Base-by-base conservation (phyloP, 805 yeast species). In the Blastobotrys robertii region DNA sequence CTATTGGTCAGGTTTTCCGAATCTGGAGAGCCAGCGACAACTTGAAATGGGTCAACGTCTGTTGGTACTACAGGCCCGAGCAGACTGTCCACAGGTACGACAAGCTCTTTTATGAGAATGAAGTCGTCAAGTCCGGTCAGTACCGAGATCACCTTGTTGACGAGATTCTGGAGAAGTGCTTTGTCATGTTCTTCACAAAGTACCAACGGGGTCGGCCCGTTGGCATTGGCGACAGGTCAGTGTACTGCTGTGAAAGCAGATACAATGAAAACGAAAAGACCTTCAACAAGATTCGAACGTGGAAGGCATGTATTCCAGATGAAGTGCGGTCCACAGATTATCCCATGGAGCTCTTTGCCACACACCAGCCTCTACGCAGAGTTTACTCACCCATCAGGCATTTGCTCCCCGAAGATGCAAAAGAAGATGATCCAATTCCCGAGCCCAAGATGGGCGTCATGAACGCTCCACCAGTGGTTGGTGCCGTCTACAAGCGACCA, bases 301-400 rank as follows among this genome's bases (percentile, higher is more conserved):
- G 98, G 98, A 90, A 86, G 63, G 97, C 97, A 5, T 92, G 97
- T 68, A 72, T 92, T 51, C 98, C 98, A 0, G 97, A 92, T 63
- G 97, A 90, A 62, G 83, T 90, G 38, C 77, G 97, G 55, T 87
- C 83, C 50, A 49, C 53, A 3, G 72, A 67, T 49, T 67, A 67
- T 47, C 61, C 63, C 12, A 66, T 67, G 70, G 67, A 62, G 38
- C 54, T 65, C 43, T 90, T 84, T 55, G 97, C 88, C 56, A 82
- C 84, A 30, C 77, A 83, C 15, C 76, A 76, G 32, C 87, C 90
- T 6, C 71, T 90, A 40, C 67, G 72, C 44, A 79, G 81, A 56
- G 79, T 76, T 55, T 87, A 84, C 42, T 86, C 96, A 4, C 97
- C 97, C 10, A 70, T 92, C 53, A 80, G 79, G 57, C 78, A 81